Conservation (phyloP, 2,329 filamentous ascomycete genomes). For the Claviceps digitariae region DNA sequence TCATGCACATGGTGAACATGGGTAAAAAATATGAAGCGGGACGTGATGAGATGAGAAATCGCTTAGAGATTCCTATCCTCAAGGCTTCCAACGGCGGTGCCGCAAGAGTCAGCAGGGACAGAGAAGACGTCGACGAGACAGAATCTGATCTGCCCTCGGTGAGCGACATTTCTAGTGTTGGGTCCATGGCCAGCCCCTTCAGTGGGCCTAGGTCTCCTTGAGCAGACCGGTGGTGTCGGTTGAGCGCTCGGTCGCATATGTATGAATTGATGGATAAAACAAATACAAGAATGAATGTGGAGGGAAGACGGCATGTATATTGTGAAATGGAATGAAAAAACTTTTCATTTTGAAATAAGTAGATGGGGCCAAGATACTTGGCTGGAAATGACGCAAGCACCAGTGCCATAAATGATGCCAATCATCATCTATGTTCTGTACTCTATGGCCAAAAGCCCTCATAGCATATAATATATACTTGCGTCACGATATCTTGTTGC, state of each 20-base stretch:
- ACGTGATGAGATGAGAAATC: constrained; percentile 14
- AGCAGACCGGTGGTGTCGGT: background rate
- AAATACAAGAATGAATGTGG: background rate
- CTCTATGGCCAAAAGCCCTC: no score
- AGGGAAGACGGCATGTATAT: background rate
- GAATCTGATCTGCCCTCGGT: constrained; percentile 23
- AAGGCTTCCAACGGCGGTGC: constrained; percentile 18
- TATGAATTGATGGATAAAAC: background rate
- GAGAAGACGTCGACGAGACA: constrained; percentile 15
- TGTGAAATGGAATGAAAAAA: background rate
- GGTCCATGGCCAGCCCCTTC: constrained; percentile 19
- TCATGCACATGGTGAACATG: constrained; percentile 48
- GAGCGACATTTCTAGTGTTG: constrained; percentile 25
- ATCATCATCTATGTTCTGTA: no score
- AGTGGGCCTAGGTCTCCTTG: constrained; percentile 5
- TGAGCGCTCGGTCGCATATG: background rate
- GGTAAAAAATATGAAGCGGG: constrained; percentile 16
- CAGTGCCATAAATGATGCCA: no score
- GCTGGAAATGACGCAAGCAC: background rate
- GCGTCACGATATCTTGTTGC: no score
- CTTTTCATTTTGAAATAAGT: background rate
- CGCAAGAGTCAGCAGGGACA: constrained; percentile 17
- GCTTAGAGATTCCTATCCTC: constrained; percentile 19
- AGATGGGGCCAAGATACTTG: background rate
- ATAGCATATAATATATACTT: no score